Evolutionary conservation across 306 rosid genomes (phyloP).

Genomic region (Prosopis cineraria): DNA sequence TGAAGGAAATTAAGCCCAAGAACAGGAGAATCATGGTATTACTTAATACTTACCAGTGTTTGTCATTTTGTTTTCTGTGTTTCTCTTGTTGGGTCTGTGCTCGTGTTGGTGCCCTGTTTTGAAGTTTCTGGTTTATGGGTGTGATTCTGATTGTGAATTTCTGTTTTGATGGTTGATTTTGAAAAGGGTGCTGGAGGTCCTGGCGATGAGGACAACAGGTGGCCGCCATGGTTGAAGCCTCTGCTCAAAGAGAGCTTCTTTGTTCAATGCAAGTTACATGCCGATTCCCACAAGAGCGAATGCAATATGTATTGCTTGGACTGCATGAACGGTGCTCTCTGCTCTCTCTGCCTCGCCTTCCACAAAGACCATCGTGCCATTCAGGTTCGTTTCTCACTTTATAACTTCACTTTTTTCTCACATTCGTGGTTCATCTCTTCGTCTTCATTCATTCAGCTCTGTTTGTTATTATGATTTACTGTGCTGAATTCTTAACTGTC

Average conservation of each 20-base stretch:
- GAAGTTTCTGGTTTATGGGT: slow-evolving; percentile 20
- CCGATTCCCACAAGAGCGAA: slow-evolving; percentile 89
- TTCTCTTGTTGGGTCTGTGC: slow-evolving; percentile 20
- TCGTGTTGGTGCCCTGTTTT: slow-evolving; percentile 7
- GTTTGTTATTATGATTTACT: background rate
- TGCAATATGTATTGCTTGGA: slow-evolving; percentile 96
- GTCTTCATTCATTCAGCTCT: background rate
- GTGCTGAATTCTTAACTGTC: background rate
- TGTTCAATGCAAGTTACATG: slow-evolving; percentile 86
- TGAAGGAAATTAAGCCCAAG: slow-evolving; percentile 84
- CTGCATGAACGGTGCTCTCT: slow-evolving; percentile 86
- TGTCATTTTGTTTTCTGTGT: background rate
- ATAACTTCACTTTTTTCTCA: background rate
- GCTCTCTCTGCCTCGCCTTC: slow-evolving; percentile 76
- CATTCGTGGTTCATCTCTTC: background rate
- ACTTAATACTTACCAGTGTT: background rate
- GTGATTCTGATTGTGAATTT: slow-evolving; percentile 27
- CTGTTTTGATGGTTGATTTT: background rate
- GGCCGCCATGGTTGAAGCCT: slow-evolving; percentile 99
- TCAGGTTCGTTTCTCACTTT: slow-evolving; percentile 50
- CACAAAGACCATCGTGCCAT: slow-evolving; percentile 92
- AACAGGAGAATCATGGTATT: slow-evolving; percentile 82
- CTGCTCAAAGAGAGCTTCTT: slow-evolving; percentile 77
- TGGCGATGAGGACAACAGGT: slow-evolving; percentile 71
- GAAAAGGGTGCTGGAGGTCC: slow-evolving; percentile 85